Evolutionary conservation across 306 rosid genomes (phyloP).

Genomic region (Styphnolobium japonicum): DNA sequence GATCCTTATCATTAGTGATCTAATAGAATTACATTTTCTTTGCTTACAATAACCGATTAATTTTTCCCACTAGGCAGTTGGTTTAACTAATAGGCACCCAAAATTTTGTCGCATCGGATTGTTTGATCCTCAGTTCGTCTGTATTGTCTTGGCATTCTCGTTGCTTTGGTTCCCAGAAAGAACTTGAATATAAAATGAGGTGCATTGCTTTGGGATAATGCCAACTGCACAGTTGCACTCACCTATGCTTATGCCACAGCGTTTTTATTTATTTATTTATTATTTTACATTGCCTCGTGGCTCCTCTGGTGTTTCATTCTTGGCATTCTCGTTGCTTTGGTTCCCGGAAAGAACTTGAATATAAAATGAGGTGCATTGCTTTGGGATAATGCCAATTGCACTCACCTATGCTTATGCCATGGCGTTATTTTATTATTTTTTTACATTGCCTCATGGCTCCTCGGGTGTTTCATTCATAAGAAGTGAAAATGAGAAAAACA

Average conservation of each 20-base stretch:
- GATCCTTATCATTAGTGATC: background rate
- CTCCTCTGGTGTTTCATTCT: too few species aligned
- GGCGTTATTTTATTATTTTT: background rate
- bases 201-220: background rate
- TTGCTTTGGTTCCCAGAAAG: slow-evolving; percentile 3
- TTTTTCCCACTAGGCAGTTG: slow-evolving; percentile 16
- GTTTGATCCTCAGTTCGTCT: background rate
- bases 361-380: background rate
- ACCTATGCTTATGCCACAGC: background rate
- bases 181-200: background rate
- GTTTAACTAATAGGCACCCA: background rate
- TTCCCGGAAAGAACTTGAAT: background rate
- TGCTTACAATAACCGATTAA: background rate
- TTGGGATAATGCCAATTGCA: background rate
- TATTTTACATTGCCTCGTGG: too few species aligned
- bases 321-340: slow-evolving; percentile 13
- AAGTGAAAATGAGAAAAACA: background rate
- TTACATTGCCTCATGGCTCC: background rate
- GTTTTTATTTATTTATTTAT: background rate
- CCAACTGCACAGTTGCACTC: background rate
- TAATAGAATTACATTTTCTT: background rate
- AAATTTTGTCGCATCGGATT: background rate
- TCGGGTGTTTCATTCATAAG: background rate
- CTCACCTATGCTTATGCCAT: background rate
- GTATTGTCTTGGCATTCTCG: background rate